Percentiles rank a stretch among this genome's conserved stretches.
Conservation (phyloP, 371 early-diverging fungal species). For the Haplosporangium sp. region DNA sequence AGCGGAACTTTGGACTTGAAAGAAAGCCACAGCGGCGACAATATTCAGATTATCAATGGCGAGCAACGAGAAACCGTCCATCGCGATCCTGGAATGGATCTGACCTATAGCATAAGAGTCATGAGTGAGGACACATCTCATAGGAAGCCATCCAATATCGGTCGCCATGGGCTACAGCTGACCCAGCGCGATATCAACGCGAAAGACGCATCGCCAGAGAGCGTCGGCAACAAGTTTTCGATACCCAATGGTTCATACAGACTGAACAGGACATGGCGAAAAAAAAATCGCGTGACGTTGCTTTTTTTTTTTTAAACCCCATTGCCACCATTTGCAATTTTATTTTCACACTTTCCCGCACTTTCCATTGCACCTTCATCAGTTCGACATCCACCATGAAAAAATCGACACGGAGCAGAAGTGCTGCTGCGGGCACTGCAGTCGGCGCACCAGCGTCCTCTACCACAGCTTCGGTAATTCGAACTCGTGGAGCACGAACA, state of each 20-base stretch:
- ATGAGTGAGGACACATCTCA: neutral
- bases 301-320: neutral
- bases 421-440: too few relatives aligned
- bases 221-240: neutral
- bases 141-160: neutral
- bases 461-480: too few relatives aligned
- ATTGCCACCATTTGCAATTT: neutral
- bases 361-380: neutral
- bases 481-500: too few relatives aligned
- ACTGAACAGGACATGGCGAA: too few relatives aligned
- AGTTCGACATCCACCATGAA: constrained; percentile 2
- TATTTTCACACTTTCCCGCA: neutral
- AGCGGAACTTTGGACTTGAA: constrained; percentile 21
- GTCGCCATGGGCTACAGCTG: neutral
- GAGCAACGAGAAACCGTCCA: constrained; percentile 4
- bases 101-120: constrained; percentile 30
- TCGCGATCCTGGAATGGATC: constrained; percentile 14
- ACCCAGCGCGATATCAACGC: constrained; percentile 2
- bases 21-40: neutral
- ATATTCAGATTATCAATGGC: neutral
- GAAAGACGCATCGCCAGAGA: neutral
- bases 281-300: constrained; percentile 2
- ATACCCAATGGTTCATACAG: constrained; percentile 32
- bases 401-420: neutral
- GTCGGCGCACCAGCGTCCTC: too few relatives aligned